Evolutionary conservation across 2,329 filamentous ascomycete genomes (phyloP), one percentile per base, ranked within the genome.

Genomic region (Alternaria postmessia): DNA sequence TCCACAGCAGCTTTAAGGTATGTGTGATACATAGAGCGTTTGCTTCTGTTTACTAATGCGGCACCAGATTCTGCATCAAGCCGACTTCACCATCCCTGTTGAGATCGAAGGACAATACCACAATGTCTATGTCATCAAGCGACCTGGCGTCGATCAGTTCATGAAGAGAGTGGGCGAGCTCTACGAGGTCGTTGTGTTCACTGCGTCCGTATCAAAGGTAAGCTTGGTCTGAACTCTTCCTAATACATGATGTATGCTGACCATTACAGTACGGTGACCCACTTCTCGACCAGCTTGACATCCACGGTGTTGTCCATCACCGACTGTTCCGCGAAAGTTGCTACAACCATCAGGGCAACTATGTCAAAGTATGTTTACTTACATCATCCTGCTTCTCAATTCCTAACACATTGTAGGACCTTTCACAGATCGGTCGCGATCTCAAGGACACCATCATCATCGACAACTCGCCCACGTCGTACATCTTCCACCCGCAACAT

Each of bases 31-130:
- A 20, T 46, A 16, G 5, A 20, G 7, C 32, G 11, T 42, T 39
- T 28, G 49, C 32, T 32, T 42, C 14, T 36, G 3, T 53, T 51
- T 54, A 41, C 58, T 74, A 53, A 75, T 39, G 51, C 16, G 22
- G 52, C n/a, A 51, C 11, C 74, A 98, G 94, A 95, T 98, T 69
- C 86, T 99, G 46, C 94, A 98, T 75, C 94, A 98, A 84, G 95
- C 95, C 59, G 95, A 99, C 80, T 98, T 99, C 77, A 99, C 95
- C 6, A 98, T 99, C 76, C 95, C 95, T 0, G 95, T 99, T 30
- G 95, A 99, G 75, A 99, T 99, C 66, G 95, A 99, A 82, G 95
- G 95, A 57, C 96, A 97, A 79, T 98, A 96, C 77, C 95, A 99
- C 81, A 99, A 99, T 74, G 96, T 99, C 55, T 99, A 99, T 77